Conservation (phyloP, 2,329 filamentous ascomycete genomes). For the Parascedosporium putredinis region DNA sequence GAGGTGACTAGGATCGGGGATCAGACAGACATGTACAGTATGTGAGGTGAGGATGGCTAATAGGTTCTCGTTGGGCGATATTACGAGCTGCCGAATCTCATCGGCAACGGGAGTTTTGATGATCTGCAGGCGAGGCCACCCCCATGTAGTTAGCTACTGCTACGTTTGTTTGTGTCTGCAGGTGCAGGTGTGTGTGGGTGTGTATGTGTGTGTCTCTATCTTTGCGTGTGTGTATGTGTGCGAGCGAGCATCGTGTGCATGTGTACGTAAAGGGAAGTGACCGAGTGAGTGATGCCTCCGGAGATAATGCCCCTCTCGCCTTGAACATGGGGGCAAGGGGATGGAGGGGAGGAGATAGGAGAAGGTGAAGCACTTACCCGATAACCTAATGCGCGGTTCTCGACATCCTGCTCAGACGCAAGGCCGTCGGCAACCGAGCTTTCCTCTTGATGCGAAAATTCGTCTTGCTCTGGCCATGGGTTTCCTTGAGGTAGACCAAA, state of each 20-base stretch:
- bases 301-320: no score
- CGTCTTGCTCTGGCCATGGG: slow-evolving; percentile 16
- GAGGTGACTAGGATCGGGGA: slow-evolving; percentile 72
- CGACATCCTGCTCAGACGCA: not conserved
- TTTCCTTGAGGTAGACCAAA: slow-evolving; percentile 66
- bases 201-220: no score
- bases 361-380: slow-evolving; percentile 7
- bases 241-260: no score
- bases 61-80: slow-evolving; percentile 73
- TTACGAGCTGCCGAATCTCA: slow-evolving; percentile 72
- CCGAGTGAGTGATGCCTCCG: no score
- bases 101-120: slow-evolving; percentile 71
- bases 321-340: not conserved
- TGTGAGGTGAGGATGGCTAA: slow-evolving; percentile 80
- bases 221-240: no score
- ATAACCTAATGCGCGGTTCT: slow-evolving; percentile 4
- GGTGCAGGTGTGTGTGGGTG: no score
- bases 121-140: slow-evolving; percentile 35
- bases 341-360: not conserved
- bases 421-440: slow-evolving; percentile 27
- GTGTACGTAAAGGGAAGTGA: no score
- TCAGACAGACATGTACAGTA: slow-evolving; percentile 76
- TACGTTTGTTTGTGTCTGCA: no score
- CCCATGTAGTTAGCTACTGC: slow-evolving; percentile 2
- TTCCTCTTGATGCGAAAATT: slow-evolving; percentile 23